Percentiles rank a stretch among this genome's conserved stretches.
phyloP scores from a whole-genome alignment of 2,329 filamentous ascomycete genomes.

The Ophiocordyceps camponoti-saundersi region DNA sequence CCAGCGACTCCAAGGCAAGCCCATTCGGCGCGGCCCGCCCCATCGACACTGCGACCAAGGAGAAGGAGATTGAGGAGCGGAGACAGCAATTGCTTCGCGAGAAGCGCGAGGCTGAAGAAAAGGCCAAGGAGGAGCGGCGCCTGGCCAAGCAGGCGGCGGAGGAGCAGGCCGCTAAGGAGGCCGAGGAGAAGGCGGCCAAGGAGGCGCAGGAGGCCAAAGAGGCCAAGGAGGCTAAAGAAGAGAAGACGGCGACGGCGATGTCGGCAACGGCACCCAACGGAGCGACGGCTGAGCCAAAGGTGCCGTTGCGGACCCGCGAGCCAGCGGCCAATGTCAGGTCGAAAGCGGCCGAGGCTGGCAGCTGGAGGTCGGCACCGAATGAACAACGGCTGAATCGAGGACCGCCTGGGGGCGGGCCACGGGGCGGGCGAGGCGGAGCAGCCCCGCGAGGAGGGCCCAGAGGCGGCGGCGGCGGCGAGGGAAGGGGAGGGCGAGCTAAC shows the following conservation, averaged over 20 bases:
- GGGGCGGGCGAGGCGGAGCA: slow-evolving; percentile 21
- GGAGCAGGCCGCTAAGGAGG: slow-evolving; percentile 12
- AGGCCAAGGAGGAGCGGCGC: slow-evolving; percentile 59
- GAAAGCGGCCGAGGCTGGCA: slow-evolving; percentile 38
- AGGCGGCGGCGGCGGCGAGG: slow-evolving; percentile 25
- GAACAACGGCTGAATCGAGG: slow-evolving; percentile 28
- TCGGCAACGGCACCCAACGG: slow-evolving; percentile 7
- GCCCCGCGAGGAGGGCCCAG: slow-evolving; percentile 24
- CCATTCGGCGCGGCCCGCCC: slow-evolving; percentile 88
- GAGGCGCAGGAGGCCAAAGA: slow-evolving; percentile 12
- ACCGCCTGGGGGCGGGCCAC: slow-evolving; percentile 21
- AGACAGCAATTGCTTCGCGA: slow-evolving; percentile 54
- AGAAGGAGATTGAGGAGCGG: slow-evolving; percentile 84
- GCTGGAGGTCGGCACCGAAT: slow-evolving; percentile 38
- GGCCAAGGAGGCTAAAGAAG: slow-evolving; percentile 4
- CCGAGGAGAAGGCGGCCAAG: slow-evolving; percentile 11
- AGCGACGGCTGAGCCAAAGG: slow-evolving; percentile 29
- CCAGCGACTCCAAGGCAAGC: slow-evolving; percentile 62
- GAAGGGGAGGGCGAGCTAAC: slow-evolving; percentile 30
- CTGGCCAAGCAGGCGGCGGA: slow-evolving; percentile 38
- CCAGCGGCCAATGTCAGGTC: slow-evolving; percentile 30
- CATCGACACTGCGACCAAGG: slow-evolving; percentile 80
- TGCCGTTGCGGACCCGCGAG: slow-evolving; percentile 19
- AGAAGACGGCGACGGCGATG: slow-evolving; percentile 1
- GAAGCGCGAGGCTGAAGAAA: slow-evolving; percentile 78